Percentiles rank a stretch among this genome's conserved stretches.
Evolutionary conservation across 2,329 filamentous ascomycete genomes (phyloP).

Genomic region (Clarireedia paspali): DNA sequence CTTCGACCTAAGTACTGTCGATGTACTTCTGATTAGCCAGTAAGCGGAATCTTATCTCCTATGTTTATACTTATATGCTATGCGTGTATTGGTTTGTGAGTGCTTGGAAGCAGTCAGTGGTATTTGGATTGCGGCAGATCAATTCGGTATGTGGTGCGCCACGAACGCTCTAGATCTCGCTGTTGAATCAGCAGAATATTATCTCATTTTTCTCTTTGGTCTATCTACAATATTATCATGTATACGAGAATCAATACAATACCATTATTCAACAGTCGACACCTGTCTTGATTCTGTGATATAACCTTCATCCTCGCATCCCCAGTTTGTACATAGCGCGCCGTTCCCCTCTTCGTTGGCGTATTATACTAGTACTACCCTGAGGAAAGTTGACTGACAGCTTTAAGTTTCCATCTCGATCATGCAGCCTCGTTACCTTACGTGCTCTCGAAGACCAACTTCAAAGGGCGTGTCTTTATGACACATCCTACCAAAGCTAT

Average conservation of each 20-base stretch:
- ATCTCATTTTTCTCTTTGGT: constrained; percentile 2
- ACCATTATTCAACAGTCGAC: constrained; percentile 28
- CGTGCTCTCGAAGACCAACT: constrained; percentile 95
- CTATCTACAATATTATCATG: constrained; percentile 20
- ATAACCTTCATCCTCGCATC: constrained; percentile 20
- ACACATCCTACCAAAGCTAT: constrained; percentile 98
- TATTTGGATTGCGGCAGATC: not conserved
- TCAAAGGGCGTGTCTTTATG: constrained; percentile 96
- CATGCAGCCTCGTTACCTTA: constrained; percentile 98
- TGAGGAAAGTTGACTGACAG: constrained; percentile 16
- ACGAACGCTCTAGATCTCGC: not conserved
- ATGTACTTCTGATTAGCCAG: constrained; percentile 97
- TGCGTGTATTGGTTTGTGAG: not conserved
- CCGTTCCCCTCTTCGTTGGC: constrained; percentile 4
- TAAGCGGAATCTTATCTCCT: constrained; percentile 51
- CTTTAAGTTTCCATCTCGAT: constrained; percentile 84
- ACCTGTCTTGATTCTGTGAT: constrained; percentile 30
- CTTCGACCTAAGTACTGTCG: constrained; percentile 94
- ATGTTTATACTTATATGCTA: not conserved
- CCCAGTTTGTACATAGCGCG: constrained; percentile 25
- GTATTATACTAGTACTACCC: not conserved
- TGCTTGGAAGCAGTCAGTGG: not conserved
- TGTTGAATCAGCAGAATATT: not conserved
- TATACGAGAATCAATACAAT: constrained; percentile 40
- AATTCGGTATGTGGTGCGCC: not conserved